Evolutionary conservation across 2,329 filamentous ascomycete species (phyloP), one percentile per base, ranked within the genome.

Genomic region (Calonectria montana): DNA sequence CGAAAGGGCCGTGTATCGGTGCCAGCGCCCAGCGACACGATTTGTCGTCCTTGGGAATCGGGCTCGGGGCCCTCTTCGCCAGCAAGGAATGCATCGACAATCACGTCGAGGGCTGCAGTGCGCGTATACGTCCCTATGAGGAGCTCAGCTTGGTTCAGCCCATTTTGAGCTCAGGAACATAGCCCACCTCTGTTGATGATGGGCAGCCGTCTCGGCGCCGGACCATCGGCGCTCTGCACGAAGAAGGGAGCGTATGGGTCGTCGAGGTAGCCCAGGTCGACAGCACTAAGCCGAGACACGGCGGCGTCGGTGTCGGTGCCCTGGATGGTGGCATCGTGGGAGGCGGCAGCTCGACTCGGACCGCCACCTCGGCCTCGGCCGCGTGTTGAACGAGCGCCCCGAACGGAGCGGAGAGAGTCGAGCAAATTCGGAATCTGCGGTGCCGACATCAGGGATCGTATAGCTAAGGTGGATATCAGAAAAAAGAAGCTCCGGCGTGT

Each of bases 291-390:
- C 41, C 97, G 91, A 35, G 95, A 98, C 48, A 95, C 91, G 71
- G 94, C 94, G 29, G 97, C 97, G 86, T 99, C 97, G 72, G 92
- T 92, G 83, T 99, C 97, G 3, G 97, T 99, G 74, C 92, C 91
- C 83, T 97, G 96, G 69, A 99, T 92, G 47, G 93, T 90, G 71
- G 88, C 87, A 83, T 98, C 96, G 76, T 92, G 91, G 57, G 84
- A 84, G 48, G 80, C 75, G n/a, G 80, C 75, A 25, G 78, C 68
- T 65, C 74, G 76, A 74, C 77, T 71, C n/a, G 80, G 78, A 65
- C 79, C 82, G 73, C 81, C 83, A 55, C 85, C 86, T 65, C 79
- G 72, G 2, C 78, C 79, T 66, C 81, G 77, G n/a, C 78, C 75
- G 9, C 70, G 63, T 37, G 73, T 63, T 4, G 63, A 21, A 15